Conservation (phyloP, 2,329 filamentous ascomycete species). For the Fonsecaea nubica region DNA sequence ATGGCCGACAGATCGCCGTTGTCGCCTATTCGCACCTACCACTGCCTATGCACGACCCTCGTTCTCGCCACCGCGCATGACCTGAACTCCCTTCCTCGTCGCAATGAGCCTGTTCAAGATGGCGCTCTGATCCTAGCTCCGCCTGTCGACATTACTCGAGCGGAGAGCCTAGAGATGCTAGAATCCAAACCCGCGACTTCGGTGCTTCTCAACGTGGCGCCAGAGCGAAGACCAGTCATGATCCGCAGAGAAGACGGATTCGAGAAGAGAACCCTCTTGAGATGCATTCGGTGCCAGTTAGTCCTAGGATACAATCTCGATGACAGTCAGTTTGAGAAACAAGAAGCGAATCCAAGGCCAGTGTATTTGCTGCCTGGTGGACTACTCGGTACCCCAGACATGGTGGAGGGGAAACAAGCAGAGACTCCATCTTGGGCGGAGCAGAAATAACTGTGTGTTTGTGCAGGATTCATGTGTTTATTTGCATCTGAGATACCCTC, state of each 20-base stretch:
- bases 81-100: slow-evolving; percentile 60
- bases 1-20: slow-evolving; percentile 25
- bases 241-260: slow-evolving; percentile 68
- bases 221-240: slow-evolving; percentile 58
- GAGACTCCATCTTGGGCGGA: slow-evolving; percentile 39
- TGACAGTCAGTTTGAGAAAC: slow-evolving; percentile 52
- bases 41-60: slow-evolving; percentile 70
- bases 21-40: slow-evolving; percentile 51
- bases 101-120: slow-evolving; percentile 59
- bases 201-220: slow-evolving; percentile 57
- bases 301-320: slow-evolving; percentile 69
- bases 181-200: slow-evolving; percentile 38
- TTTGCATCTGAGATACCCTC: slow-evolving; percentile 27
- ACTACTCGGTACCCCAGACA: slow-evolving; percentile 63
- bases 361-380: slow-evolving; percentile 68
- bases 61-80: slow-evolving; percentile 65
- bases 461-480: slow-evolving; percentile 39
- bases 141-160: slow-evolving; percentile 39
- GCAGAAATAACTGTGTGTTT: slow-evolving; percentile 42
- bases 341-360: slow-evolving; percentile 24
- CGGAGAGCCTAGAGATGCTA: slow-evolving; percentile 36
- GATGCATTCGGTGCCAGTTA: slow-evolving; percentile 67
- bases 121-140: slow-evolving; percentile 65
- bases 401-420: slow-evolving; percentile 53
- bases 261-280: slow-evolving; percentile 67